A percentile compares a stretch with the other conserved stretches of the same genome.
phyloP scores from a whole-genome alignment of 805 yeast species.

The Cyberlindnera bimundalis region DNA sequence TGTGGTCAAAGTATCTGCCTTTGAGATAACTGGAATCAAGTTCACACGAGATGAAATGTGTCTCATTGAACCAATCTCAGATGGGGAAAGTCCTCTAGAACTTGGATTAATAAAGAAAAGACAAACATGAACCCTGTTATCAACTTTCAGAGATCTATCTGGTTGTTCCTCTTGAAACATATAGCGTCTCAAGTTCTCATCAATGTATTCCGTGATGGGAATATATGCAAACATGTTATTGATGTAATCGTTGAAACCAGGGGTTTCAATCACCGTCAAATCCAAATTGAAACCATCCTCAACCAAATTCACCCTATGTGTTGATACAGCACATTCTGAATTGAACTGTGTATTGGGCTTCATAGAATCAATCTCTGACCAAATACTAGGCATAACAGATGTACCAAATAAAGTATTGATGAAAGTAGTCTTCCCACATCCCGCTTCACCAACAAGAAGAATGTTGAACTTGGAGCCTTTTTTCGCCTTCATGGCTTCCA shows the following conservation, averaged over 20 bases:
- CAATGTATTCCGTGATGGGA: slow-evolving; percentile 69
- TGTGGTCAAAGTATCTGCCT: slow-evolving; percentile 69
- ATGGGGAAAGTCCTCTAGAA: slow-evolving; percentile 54
- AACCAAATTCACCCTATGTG: slow-evolving; percentile 46
- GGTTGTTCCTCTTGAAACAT: slow-evolving; percentile 81
- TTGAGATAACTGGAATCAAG: slow-evolving; percentile 76
- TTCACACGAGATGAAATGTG: slow-evolving; percentile 69
- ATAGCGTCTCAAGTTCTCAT: slow-evolving; percentile 67
- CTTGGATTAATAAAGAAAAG: slow-evolving; percentile 77
- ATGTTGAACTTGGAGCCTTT: slow-evolving; percentile 75
- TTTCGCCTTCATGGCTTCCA: slow-evolving; percentile 33
- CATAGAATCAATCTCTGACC: slow-evolving; percentile 39
- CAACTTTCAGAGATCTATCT: slow-evolving; percentile 46
- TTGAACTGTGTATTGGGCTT: slow-evolving; percentile 37
- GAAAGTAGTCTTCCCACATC: slow-evolving; percentile 79
- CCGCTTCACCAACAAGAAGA: slow-evolving; percentile 84
- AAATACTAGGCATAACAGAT: slow-evolving; percentile 35
- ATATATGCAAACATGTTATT: slow-evolving; percentile 67
- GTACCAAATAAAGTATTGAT: slow-evolving; percentile 75
- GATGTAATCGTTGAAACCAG: slow-evolving; percentile 70
- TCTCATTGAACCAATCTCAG: slow-evolving; percentile 73
- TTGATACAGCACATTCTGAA: slow-evolving; percentile 32
- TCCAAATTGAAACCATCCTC: slow-evolving; percentile 59
- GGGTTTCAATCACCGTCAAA: slow-evolving; percentile 67
- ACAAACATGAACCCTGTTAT: slow-evolving; percentile 79